Evolutionary conservation across 306 rosid species (phyloP).

Genomic region (Vigna mungo): DNA sequence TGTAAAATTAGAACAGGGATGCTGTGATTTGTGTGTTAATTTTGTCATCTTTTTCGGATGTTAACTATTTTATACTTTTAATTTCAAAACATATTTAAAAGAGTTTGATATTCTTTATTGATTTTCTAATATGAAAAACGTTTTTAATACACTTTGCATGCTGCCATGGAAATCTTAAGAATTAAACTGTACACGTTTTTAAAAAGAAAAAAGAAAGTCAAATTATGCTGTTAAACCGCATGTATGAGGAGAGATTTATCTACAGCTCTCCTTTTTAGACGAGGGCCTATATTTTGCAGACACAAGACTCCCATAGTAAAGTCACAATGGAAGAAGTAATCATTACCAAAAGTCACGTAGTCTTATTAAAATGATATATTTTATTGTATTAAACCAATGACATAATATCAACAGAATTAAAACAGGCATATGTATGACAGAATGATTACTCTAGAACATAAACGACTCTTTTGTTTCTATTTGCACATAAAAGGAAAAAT

Average conservation of each 20-base stretch:
- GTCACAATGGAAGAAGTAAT: too few relatives aligned
- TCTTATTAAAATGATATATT: too few relatives aligned
- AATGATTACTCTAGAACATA: too few relatives aligned
- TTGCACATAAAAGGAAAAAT: too few relatives aligned
- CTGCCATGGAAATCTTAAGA: neutral
- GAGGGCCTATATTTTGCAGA: too few relatives aligned
- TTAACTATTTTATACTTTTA: neutral
- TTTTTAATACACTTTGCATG: neutral
- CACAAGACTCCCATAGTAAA: too few relatives aligned
- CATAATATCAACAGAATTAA: too few relatives aligned
- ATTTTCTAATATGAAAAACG: too few relatives aligned
- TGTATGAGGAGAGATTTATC: neutral
- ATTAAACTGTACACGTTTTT: neutral
- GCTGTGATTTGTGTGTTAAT: neutral
- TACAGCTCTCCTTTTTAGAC: neutral
- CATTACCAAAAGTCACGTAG: too few relatives aligned
- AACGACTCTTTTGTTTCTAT: too few relatives aligned
- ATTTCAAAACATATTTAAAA: neutral
- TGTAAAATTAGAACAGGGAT: neutral
- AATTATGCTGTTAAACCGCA: neutral
- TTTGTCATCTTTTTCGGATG: neutral
- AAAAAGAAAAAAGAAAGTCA: neutral
- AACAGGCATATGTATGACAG: too few relatives aligned
- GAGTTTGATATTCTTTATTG: neutral
- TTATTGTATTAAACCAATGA: too few relatives aligned